Evolutionary conservation across 768 basidiomycete genomes (phyloP).

Genomic region (Suillus fuscotomentosus): DNA sequence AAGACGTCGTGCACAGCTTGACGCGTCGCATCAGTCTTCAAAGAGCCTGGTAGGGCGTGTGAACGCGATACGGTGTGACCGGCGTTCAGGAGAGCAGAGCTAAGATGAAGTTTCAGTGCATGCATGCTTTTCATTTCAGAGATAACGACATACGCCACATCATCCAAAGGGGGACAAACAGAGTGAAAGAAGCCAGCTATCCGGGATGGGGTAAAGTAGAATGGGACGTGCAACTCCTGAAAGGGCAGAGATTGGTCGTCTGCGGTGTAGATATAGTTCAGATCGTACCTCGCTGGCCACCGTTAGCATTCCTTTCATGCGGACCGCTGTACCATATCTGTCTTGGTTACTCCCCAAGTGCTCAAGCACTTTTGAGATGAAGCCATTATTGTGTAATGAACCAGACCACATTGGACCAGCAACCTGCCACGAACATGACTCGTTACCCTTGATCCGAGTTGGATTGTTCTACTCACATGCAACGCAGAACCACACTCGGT

Average conservation of each 20-base stretch:
- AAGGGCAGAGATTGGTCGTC: slow-evolving; percentile 1
- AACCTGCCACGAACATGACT: slow-evolving; percentile 43
- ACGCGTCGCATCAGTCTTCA: slow-evolving; percentile 85
- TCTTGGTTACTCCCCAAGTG: slow-evolving; percentile 64
- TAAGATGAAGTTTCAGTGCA: slow-evolving; percentile 27
- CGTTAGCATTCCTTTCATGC: slow-evolving; percentile 96
- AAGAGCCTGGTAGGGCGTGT: slow-evolving; percentile 83
- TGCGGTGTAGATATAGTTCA: background rate
- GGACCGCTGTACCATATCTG: slow-evolving; percentile 71
- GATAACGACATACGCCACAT: slow-evolving; percentile 60
- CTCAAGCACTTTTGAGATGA: slow-evolving; percentile 70
- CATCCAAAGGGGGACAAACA: slow-evolving; percentile 69
- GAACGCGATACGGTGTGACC: slow-evolving; percentile 87
- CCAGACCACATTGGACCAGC: slow-evolving; percentile 98
- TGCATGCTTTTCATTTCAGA: background rate
- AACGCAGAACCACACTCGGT: slow-evolving; percentile 76
- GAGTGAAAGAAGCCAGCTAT: slow-evolving; percentile 84
- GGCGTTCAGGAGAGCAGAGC: slow-evolving; percentile 86
- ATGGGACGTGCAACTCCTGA: slow-evolving; percentile 74
- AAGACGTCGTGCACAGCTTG: slow-evolving; percentile 77
- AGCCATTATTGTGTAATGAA: slow-evolving; percentile 74
- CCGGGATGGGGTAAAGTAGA: slow-evolving; percentile 86
- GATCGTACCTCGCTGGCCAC: slow-evolving; percentile 80
- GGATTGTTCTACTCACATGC: slow-evolving; percentile 53
- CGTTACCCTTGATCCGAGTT: background rate